Conservation (phyloP, 106 monocot species). For the Allium sativum region DNA sequence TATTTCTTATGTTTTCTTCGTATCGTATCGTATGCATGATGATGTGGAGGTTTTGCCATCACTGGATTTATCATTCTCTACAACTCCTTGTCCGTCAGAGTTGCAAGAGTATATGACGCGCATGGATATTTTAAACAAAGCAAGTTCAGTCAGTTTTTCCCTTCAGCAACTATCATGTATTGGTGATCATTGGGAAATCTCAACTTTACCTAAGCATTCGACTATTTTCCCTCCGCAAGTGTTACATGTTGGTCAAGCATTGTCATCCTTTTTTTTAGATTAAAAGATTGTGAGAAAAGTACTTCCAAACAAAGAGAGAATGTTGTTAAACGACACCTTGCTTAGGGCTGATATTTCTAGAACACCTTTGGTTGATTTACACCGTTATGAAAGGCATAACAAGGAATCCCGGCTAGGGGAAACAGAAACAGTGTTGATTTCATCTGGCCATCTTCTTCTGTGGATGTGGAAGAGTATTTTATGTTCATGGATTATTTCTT, state of each 20-base stretch:
- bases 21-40: too few relatives aligned
- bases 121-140: slow-evolving; percentile 74
- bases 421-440: slow-evolving; percentile 41
- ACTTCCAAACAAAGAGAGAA: slow-evolving; percentile 10
- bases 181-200: slow-evolving; percentile 54
- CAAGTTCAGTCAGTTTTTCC: slow-evolving; percentile 39
- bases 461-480: not conserved
- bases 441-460: slow-evolving; percentile 30
- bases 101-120: slow-evolving; percentile 72
- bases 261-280: slow-evolving; percentile 81
- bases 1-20: too few relatives aligned
- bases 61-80: slow-evolving; percentile 56
- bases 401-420: slow-evolving; percentile 45
- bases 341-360: slow-evolving; percentile 45
- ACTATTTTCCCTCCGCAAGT: slow-evolving; percentile 38
- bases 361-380: slow-evolving; percentile 64
- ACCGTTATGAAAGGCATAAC: slow-evolving; percentile 54
- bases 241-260: slow-evolving; percentile 58
- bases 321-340: slow-evolving; percentile 23
- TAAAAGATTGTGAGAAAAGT: slow-evolving; percentile 44
- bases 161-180: slow-evolving; percentile 75
- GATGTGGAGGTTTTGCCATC: slow-evolving; percentile 86
- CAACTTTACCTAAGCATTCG: slow-evolving; percentile 34
- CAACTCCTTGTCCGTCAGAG: slow-evolving; percentile 58
- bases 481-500: too few relatives aligned